phyloP scores from a whole-genome alignment of 2,329 filamentous ascomycete genomes.

The Hypoxylon sp. region DNA sequence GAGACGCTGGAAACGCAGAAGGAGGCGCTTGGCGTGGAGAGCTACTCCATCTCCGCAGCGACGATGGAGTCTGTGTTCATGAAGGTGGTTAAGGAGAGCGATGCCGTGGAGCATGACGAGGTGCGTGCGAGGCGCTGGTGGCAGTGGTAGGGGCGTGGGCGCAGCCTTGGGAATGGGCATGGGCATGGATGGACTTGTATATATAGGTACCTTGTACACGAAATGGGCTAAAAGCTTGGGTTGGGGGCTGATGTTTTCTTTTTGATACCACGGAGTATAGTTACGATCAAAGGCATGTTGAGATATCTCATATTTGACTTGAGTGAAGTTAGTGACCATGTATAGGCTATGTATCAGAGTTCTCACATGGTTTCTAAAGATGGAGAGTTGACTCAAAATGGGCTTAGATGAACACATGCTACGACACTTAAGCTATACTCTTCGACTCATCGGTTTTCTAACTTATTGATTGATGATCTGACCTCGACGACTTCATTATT shows the following conservation, averaged over 20 bases:
- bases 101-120: slow-evolving; percentile 66
- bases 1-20: slow-evolving; percentile 68
- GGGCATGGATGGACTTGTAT: neutral
- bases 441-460: too few species aligned
- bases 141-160: slow-evolving; percentile 13
- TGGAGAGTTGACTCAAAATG: too few species aligned
- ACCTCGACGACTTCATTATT: too few species aligned
- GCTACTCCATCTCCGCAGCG: slow-evolving; percentile 74
- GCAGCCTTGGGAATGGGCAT: neutral
- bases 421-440: too few species aligned
- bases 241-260: slow-evolving; percentile 2
- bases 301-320: neutral
- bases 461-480: too few species aligned
- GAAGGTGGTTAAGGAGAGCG: slow-evolving; percentile 73
- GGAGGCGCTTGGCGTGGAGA: slow-evolving; percentile 68
- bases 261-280: slow-evolving; percentile 14
- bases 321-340: too few species aligned
- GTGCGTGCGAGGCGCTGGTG: slow-evolving; percentile 41
- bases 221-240: neutral
- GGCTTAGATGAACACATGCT: too few species aligned
- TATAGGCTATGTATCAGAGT: neutral
- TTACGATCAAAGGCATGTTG: slow-evolving; percentile 11
- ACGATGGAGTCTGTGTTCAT: slow-evolving; percentile 79
- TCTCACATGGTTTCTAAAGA: too few species aligned
- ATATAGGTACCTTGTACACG: slow-evolving; percentile 4